Conservation (phyloP, 768 basidiomycete genomes). For the Psilocybe cubensis region DNA sequence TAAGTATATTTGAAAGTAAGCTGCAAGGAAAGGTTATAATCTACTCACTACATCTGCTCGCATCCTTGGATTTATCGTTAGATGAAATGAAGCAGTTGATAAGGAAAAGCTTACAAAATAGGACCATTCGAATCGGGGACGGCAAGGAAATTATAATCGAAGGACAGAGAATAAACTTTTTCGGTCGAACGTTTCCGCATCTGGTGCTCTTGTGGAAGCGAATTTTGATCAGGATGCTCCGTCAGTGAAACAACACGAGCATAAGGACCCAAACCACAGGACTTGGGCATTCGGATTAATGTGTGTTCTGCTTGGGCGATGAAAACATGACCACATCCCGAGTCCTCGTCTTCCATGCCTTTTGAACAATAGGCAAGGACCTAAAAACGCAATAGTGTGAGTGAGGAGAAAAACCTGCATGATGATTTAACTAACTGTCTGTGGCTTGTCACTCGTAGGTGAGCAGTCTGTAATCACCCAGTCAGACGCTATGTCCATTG, state of each 20-base stretch:
- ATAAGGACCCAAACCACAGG: constrained; percentile 29
- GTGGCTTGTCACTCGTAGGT: constrained; percentile 21
- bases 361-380: constrained; percentile 25
- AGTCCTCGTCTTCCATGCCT: constrained; percentile 6
- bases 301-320: constrained; percentile 25
- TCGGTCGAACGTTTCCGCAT: constrained; percentile 3
- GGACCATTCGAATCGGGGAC: constrained; percentile 7
- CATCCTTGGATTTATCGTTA: constrained; percentile 1
- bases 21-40: no score
- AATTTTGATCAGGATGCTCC: constrained; percentile 19
- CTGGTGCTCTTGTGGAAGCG: constrained; percentile 12
- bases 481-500: constrained; percentile 15
- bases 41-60: constrained; percentile 7
- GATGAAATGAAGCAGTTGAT: background rate
- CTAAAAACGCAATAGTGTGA: constrained; percentile 4
- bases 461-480: constrained; percentile 25
- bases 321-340: constrained; percentile 27
- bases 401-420: background rate
- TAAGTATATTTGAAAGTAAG: background rate
- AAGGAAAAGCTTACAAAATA: background rate
- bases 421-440: constrained; percentile 9
- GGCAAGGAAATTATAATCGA: constrained; percentile 6
- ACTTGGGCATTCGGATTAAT: constrained; percentile 21
- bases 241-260: constrained; percentile 24
- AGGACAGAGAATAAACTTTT: constrained; percentile 7